Percentiles rank a stretch among this genome's conserved stretches.
phyloP scores from a whole-genome alignment of 1,139 yeast species.

The Casaregolazyma suthepensis region DNA sequence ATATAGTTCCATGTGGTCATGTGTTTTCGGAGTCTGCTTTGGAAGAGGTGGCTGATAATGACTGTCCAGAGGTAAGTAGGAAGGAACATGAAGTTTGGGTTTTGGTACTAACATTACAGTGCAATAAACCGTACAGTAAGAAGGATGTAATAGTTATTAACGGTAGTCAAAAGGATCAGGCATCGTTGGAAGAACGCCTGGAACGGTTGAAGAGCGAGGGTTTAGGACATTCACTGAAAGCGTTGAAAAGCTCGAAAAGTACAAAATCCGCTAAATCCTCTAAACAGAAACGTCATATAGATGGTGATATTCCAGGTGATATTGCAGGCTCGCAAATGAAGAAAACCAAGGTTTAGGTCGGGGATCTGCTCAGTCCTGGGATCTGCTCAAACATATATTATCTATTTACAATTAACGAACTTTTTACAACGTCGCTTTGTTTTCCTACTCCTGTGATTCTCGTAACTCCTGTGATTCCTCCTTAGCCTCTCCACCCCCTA shows the following conservation, averaged over 20 bases:
- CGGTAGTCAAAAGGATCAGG: constrained; percentile 26
- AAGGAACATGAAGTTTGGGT: constrained; percentile 11
- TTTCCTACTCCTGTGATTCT: too few species aligned
- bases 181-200: constrained; percentile 35
- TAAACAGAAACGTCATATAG: not conserved
- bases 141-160: constrained; percentile 34
- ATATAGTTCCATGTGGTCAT: constrained; percentile 52
- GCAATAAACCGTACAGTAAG: constrained; percentile 28
- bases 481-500: not conserved
- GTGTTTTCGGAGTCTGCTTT: constrained; percentile 41
- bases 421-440: too few species aligned
- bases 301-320: not conserved
- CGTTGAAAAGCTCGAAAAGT: constrained; percentile 32
- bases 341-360: not conserved
- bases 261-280: constrained; percentile 19
- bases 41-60: constrained; percentile 24
- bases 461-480: not conserved
- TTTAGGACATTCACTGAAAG: constrained; percentile 46
- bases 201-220: constrained; percentile 31
- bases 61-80: constrained; percentile 32
- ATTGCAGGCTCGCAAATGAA: not conserved
- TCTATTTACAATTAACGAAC: not conserved
- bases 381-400: not conserved
- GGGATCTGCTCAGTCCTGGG: too few species aligned
- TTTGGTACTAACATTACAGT: constrained; percentile 9